A percentile compares a stretch with the other conserved stretches of the same genome.
These are phyloP conservation scores for Helenozyma baotianmanensis DNA, from an alignment of 805 yeast species.

Conservation along the genomic window DNA sequence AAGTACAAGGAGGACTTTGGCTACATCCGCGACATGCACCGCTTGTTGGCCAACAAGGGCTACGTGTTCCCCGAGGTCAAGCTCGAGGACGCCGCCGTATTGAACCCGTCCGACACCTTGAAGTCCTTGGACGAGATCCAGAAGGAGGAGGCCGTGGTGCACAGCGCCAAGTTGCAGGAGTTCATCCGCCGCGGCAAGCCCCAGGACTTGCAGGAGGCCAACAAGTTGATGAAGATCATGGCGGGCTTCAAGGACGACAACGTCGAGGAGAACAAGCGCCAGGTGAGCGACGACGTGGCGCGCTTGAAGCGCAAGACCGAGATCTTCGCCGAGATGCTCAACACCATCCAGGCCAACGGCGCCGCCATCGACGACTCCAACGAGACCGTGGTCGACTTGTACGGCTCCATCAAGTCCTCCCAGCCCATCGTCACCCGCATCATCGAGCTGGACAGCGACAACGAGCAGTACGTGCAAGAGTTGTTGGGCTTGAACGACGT, in stretches of 20 bases:
- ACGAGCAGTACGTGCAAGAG: conserved; percentile 50
- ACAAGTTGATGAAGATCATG: conserved; percentile 94
- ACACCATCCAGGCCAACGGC: conserved; percentile 39
- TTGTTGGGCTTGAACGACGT: conserved; percentile 69
- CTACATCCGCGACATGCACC: conserved; percentile 92
- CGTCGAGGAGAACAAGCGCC: conserved; percentile 65
- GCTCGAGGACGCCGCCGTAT: conserved; percentile 86
- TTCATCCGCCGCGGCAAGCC: conserved; percentile 94
- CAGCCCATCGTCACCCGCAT: conserved; percentile 85
- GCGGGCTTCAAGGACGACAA: conserved; percentile 93
- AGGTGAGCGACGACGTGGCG: conserved; percentile 78
- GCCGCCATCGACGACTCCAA: conserved; percentile 41
- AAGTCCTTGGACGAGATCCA: conserved; percentile 88
- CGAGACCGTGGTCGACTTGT: conserved; percentile 79
- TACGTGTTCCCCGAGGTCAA: conserved; percentile 89
- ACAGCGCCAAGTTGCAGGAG: conserved; percentile 92
- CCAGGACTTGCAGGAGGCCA: conserved; percentile 92
- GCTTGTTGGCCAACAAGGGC: conserved; percentile 84
- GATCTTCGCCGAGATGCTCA: conserved; percentile 81
- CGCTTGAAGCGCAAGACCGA: conserved; percentile 83
- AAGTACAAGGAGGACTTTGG: conserved; percentile 89
- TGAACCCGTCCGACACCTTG: conserved; percentile 82
- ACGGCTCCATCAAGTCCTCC: conserved; percentile 71
- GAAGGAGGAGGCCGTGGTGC: conserved; percentile 88
- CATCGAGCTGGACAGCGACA: conserved; percentile 71